phyloP scores from a whole-genome alignment of 2,329 filamentous ascomycete genomes.

The Xylaria hypoxylon region DNA sequence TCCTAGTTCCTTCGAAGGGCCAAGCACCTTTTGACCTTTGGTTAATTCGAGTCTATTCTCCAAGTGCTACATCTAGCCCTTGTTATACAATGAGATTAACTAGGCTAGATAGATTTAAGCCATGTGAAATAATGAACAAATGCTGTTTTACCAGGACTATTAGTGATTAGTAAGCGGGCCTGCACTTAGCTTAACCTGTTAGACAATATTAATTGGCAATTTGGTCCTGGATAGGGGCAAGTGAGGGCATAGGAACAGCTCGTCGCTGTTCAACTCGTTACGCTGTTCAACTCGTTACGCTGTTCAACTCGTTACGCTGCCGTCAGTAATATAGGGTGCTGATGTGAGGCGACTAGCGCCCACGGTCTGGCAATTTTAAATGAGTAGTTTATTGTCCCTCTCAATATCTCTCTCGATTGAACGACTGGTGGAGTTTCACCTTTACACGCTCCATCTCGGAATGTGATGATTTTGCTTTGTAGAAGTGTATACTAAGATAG shows the following conservation, averaged over 20 bases:
- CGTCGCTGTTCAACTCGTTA: neutral
- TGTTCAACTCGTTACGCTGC: neutral
- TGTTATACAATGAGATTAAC: neutral
- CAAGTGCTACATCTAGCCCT: too few species aligned
- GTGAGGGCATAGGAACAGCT: neutral
- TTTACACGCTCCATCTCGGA: too few species aligned
- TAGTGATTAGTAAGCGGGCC: neutral
- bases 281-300: too few species aligned
- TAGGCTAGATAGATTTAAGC: neutral
- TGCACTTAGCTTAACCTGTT: neutral
- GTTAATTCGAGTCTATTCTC: too few species aligned
- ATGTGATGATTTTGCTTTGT: too few species aligned
- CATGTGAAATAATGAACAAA: neutral
- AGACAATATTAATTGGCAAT: neutral
- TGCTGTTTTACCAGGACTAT: neutral
- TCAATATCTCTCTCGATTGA: too few species aligned
- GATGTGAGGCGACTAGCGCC: too few species aligned
- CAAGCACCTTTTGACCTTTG: too few species aligned
- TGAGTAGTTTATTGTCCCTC: neutral
- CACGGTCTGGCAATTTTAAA: neutral
- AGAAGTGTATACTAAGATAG: too few species aligned
- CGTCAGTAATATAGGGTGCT: too few species aligned
- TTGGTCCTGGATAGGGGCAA: neutral
- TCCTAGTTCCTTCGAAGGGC: too few species aligned
- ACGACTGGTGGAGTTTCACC: too few species aligned